Conservation (phyloP, 345 rosid genomes). For the Aquilaria yunnanensis region DNA sequence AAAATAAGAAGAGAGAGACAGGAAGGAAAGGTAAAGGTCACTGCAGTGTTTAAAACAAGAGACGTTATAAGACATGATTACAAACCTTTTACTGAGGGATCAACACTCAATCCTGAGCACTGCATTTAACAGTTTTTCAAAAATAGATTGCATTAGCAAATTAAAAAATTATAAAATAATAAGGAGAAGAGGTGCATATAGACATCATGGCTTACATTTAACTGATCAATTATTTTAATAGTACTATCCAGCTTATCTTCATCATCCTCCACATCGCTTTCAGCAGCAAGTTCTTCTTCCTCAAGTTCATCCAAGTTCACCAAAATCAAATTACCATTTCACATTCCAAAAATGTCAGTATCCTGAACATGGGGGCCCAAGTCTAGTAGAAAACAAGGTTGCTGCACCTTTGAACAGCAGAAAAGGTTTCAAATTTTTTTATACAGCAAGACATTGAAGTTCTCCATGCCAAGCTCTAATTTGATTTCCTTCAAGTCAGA, state of each 20-base stretch:
- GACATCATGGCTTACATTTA: slow-evolving; percentile 27
- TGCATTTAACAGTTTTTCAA: slow-evolving; percentile 32
- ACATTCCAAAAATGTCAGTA: no score
- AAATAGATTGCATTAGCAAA: slow-evolving; percentile 5
- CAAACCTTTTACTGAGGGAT: slow-evolving; percentile 45
- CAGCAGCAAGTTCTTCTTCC: slow-evolving; percentile 71
- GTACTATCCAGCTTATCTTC: slow-evolving; percentile 14
- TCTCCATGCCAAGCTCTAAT: no score
- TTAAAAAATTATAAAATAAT: neutral
- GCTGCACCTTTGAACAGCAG: no score
- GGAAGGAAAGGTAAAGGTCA: no score
- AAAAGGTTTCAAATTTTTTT: no score
- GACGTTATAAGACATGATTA: neutral
- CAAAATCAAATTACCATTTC: no score
- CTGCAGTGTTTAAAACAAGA: no score
- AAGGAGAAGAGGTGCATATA: neutral
- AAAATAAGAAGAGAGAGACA: no score
- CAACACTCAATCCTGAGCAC: slow-evolving; percentile 29
- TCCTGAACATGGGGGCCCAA: no score
- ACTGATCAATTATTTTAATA: slow-evolving; percentile 20
- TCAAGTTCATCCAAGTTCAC: slow-evolving; percentile 71
- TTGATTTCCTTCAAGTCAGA: no score
- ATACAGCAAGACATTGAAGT: no score
- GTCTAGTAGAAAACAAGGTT: no score
- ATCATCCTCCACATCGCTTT: slow-evolving; percentile 19